Evolutionary conservation across 192 early-diverging fungal species (phyloP), one percentile per base, ranked within the genome.

Genomic region (Backusella macrospora): DNA sequence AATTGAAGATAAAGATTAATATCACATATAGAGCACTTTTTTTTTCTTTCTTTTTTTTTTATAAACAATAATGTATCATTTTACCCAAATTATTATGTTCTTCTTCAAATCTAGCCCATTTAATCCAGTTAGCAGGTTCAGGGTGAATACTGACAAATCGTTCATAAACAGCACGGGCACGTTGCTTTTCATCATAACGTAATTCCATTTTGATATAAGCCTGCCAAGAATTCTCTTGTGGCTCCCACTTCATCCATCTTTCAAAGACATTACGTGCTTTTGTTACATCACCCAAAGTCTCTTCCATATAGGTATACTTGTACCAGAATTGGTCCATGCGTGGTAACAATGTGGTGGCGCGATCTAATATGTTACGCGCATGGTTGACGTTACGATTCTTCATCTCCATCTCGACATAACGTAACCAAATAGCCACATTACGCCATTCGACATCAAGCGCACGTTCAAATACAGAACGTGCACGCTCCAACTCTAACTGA

Each of bases 171-270:
- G 82, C 82, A 6, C 96, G 84, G 9, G 93, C 97, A 13, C 90
- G 84, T 38, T 93, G 96, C 59, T 86, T 76, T 78, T 99, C 96
- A 43, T 86, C 79, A 77, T 99, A 96, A 59, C 96, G 84, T 65
- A 86, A 87, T 77, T 99, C 98, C 79, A 99, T 91, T 81, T 97
- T 95, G 59, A 98, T 91, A 73, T 95, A 99, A 3, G 96, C 95
- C 74, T 83, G 82, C 98, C 98, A 99, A 2, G 95, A 96, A 18
- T 90, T 92, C 70, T 94, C 93, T 39, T 89, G 83, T 16, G 97
- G 96, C 73, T 98, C 96, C 97, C 98, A 99, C 68, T 92, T 88
- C 97, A 99, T 99, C 98, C 98, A 99, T 46, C 98, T 88, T 68
- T 98, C 94, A 89, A 99, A 99, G 29, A 99, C 92, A 44, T 94